These are phyloP conservation scores for Tylopilus sp. DNA, from an alignment of 768 basidiomycete species.

Conservation along the genomic window DNA sequence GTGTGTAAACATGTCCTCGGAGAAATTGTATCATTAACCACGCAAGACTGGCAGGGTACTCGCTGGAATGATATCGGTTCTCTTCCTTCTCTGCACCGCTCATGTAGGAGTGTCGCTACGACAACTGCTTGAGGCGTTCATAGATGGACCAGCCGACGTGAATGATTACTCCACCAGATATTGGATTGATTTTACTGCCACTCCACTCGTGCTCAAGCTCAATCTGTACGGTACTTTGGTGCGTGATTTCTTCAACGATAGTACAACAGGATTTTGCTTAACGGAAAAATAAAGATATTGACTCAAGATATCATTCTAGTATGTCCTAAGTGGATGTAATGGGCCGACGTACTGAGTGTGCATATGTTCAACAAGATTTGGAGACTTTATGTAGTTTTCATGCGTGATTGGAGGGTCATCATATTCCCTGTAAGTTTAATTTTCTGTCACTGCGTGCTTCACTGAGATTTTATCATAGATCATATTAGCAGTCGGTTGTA, in stretches of 20 bases:
- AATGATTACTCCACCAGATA: not conserved
- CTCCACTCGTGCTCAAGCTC: not conserved
- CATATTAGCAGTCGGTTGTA: not conserved
- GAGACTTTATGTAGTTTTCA: conserved; percentile 3
- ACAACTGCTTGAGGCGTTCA: not conserved
- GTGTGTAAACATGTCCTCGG: too few species aligned
- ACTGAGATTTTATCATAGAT: not conserved
- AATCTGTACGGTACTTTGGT: not conserved
- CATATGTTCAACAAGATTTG: not conserved
- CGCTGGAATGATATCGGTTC: not conserved
- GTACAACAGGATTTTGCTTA: not conserved
- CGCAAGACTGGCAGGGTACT: not conserved
- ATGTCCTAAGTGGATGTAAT: not conserved
- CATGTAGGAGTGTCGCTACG: not conserved
- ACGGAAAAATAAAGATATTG: not conserved
- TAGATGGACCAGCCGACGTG: not conserved
- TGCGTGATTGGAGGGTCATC: not conserved
- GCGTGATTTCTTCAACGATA: not conserved
- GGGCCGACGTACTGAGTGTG: not conserved
- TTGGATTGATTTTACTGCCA: not conserved
- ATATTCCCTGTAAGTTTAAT: not conserved
- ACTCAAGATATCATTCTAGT: not conserved
- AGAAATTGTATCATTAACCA: not conserved
- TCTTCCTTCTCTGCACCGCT: not conserved
- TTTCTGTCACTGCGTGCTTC: not conserved